Percentiles rank a stretch among this genome's conserved stretches.
phyloP scores from a whole-genome alignment of 2,329 filamentous ascomycete genomes.

The Myriosclerotinia duriaeana region DNA sequence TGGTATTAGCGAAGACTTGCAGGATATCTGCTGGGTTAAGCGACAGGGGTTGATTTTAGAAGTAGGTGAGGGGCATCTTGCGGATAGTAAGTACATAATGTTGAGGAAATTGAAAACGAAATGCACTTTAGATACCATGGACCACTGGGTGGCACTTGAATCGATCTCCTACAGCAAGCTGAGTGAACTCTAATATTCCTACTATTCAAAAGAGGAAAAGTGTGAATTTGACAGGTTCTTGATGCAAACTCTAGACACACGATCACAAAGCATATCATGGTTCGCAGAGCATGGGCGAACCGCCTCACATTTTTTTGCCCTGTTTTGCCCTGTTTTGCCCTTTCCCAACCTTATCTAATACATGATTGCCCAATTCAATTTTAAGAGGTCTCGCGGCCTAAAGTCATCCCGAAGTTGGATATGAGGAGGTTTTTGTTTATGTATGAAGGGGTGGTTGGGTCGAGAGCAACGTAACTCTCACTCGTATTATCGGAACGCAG shows the following conservation, averaged over 20 bases:
- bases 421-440: neutral
- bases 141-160: neutral
- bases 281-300: neutral
- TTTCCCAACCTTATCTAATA: neutral
- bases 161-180: neutral
- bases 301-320: neutral
- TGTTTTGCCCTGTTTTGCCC: too few species aligned
- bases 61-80: neutral
- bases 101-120: neutral
- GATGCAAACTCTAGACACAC: neutral
- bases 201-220: neutral
- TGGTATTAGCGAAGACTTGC: conserved; percentile 3
- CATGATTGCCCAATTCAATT: neutral
- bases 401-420: neutral
- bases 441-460: neutral
- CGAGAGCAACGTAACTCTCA: neutral
- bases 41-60: neutral
- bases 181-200: neutral
- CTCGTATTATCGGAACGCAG: neutral
- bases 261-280: neutral
- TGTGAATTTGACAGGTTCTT: neutral
- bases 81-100: conserved; percentile 3
- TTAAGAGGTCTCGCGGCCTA: neutral
- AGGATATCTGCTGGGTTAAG: conserved; percentile 1
- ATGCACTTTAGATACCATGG: neutral